Evolutionary conservation across 495 filamentous ascomycete species (phyloP).

Genomic region (Viridothelium virens): DNA sequence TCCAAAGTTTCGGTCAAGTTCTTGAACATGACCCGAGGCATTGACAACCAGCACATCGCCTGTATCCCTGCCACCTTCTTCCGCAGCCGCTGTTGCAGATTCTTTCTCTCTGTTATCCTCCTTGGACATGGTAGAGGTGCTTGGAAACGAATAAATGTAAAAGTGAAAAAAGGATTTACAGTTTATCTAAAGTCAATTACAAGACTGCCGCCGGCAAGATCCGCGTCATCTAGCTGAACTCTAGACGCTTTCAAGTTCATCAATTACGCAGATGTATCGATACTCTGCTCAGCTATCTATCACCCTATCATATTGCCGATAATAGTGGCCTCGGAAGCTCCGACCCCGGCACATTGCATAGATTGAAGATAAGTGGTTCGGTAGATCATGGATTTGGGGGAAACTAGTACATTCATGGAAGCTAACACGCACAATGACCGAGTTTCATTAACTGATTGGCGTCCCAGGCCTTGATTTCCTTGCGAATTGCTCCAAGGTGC

Average conservation of each 20-base stretch:
- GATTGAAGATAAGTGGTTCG: neutral
- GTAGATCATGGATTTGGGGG: neutral
- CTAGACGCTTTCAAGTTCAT: too few relatives aligned
- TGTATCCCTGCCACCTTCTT: neutral
- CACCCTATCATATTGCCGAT: too few relatives aligned
- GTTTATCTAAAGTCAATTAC: too few relatives aligned
- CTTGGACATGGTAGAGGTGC: neutral
- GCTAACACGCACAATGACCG: neutral
- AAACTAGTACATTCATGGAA: neutral
- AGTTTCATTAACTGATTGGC: neutral
- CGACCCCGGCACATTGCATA: neutral
- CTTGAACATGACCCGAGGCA: slow-evolving; percentile 49
- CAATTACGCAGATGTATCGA: too few relatives aligned
- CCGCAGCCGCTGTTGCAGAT: slow-evolving; percentile 17
- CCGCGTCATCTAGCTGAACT: too few relatives aligned
- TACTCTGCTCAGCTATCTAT: too few relatives aligned
- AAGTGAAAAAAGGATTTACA: too few relatives aligned
- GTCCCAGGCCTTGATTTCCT: neutral
- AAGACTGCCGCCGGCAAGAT: too few relatives aligned
- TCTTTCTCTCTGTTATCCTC: slow-evolving; percentile 15
- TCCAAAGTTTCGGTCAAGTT: slow-evolving; percentile 51
- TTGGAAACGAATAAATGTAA: neutral
- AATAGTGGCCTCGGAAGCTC: too few relatives aligned
- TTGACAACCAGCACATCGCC: slow-evolving; percentile 34
- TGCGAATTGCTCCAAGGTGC: neutral